These are phyloP conservation scores for Kwoniella sp. DNA, from an alignment of 768 basidiomycete species.

Conservation along the genomic window DNA sequence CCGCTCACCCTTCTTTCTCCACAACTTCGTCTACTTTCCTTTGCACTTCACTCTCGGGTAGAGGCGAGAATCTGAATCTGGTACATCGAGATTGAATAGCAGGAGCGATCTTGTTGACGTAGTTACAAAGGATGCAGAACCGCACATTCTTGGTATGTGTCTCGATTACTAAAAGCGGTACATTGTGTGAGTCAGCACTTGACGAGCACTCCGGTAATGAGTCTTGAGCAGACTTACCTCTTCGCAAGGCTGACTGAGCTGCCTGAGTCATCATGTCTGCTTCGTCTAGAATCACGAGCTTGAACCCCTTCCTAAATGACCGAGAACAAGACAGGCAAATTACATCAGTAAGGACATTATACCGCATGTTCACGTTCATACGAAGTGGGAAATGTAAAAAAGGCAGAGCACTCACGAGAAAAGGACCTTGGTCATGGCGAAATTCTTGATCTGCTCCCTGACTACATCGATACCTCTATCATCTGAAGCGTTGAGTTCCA, in stretches of 20 bases:
- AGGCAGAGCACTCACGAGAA: conserved; percentile 59
- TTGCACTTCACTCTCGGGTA: conserved; percentile 82
- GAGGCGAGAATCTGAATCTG: conserved; percentile 91
- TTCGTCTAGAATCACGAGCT: conserved; percentile 96
- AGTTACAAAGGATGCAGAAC: conserved; percentile 99
- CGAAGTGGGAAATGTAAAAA: too few relatives aligned
- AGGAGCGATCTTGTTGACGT: conserved; percentile 98
- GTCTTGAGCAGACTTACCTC: conserved; percentile 58
- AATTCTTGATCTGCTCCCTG: conserved; percentile 97
- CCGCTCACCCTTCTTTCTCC: conserved; percentile 78
- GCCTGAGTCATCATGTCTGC: conserved; percentile 99
- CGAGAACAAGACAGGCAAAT: neutral
- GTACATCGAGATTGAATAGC: conserved; percentile 99
- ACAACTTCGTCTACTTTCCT: conserved; percentile 76
- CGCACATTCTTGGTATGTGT: conserved; percentile 98
- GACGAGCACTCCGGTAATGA: too few relatives aligned
- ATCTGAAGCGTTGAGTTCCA: conserved; percentile 97
- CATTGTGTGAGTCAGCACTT: conserved; percentile 3
- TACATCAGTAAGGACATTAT: too few relatives aligned
- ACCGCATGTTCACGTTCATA: too few relatives aligned
- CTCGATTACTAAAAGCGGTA: conserved; percentile 70
- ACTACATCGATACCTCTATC: conserved; percentile 99
- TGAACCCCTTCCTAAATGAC: conserved; percentile 76
- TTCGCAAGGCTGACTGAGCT: conserved; percentile 92
- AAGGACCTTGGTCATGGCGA: conserved; percentile 90